phyloP scores from a whole-genome alignment of 1,284 basidiomycete genomes.

The Phlebopus sp. region DNA sequence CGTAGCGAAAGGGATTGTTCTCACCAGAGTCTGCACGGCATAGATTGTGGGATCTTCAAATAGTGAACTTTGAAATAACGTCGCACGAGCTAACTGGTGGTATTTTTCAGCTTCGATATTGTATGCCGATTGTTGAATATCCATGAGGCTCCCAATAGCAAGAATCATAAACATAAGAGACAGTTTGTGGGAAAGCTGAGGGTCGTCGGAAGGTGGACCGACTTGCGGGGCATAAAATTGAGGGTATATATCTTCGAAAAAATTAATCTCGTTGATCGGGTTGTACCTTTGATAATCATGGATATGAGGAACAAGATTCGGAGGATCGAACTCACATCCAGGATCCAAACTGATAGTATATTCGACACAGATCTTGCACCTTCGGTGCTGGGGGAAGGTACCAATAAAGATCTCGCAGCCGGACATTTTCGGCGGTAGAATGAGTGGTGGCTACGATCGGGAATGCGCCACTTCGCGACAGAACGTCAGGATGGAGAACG shows the following conservation, averaged over 20 bases:
- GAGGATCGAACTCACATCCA: slow-evolving; percentile 58
- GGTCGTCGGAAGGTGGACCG: slow-evolving; percentile 50
- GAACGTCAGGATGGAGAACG: slow-evolving; percentile 57
- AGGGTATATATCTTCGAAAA: slow-evolving; percentile 61
- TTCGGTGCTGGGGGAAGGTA: slow-evolving; percentile 61
- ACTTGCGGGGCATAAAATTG: slow-evolving; percentile 57
- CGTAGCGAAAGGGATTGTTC: slow-evolving; percentile 23
- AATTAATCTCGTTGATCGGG: slow-evolving; percentile 61
- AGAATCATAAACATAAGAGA: slow-evolving; percentile 74
- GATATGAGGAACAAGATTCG: slow-evolving; percentile 8
- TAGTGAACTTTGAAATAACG: slow-evolving; percentile 67
- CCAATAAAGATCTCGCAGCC: slow-evolving; percentile 59
- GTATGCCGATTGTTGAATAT: slow-evolving; percentile 60
- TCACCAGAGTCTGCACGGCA: slow-evolving; percentile 68
- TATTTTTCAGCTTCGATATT: slow-evolving; percentile 77
- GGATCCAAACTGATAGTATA: slow-evolving; percentile 67
- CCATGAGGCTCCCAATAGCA: slow-evolving; percentile 71
- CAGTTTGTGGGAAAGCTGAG: slow-evolving; percentile 61
- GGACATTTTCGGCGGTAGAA: slow-evolving; percentile 43
- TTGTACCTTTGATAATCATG: slow-evolving; percentile 56
- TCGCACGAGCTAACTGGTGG: slow-evolving; percentile 68
- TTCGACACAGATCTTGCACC: slow-evolving; percentile 57
- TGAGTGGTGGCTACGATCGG: slow-evolving; percentile 54
- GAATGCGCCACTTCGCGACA: slow-evolving; percentile 60
- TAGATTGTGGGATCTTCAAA: slow-evolving; percentile 73